phyloP scores from a whole-genome alignment of 306 rosid genomes.

The Leucaena leucocephala region DNA sequence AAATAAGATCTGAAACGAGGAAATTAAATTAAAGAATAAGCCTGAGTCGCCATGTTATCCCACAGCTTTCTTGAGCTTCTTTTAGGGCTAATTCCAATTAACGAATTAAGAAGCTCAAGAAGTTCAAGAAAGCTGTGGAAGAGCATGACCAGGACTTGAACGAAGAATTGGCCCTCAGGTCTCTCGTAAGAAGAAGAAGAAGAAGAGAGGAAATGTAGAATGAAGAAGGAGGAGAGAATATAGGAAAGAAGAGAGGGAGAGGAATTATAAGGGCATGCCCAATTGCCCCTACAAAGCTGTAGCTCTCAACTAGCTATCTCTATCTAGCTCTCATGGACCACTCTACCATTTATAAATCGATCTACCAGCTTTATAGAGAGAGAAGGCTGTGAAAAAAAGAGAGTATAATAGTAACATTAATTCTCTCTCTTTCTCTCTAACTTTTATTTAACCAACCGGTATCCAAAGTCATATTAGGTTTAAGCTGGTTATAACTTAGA shows the following conservation, averaged over 20 bases:
- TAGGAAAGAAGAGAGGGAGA: background rate
- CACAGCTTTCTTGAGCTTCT: conserved; percentile 99
- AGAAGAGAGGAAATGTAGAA: background rate
- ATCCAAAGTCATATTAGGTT: background rate
- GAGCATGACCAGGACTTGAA: conserved; percentile 80
- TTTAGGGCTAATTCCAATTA: conserved; percentile 33
- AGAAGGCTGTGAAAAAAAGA: conserved; percentile 19
- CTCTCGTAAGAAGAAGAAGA: conserved; percentile 18
- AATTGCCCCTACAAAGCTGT: conserved; percentile 39
- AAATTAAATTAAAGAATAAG: background rate
- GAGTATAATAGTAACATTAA: background rate
- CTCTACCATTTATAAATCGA: conserved; percentile 65
- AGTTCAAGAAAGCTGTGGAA: conserved; percentile 99
- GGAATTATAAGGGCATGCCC: conserved; percentile 37
- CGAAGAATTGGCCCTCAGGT: conserved; percentile 45
- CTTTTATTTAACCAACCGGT: background rate
- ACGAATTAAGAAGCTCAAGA: conserved; percentile 40
- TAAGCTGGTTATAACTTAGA: background rate
- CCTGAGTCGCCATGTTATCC: conserved; percentile 83
- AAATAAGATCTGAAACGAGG: background rate
- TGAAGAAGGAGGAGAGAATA: background rate
- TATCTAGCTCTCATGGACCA: conserved; percentile 57
- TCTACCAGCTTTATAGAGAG: conserved; percentile 73
- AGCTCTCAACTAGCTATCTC: background rate
- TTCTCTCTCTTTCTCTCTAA: background rate